Evolutionary conservation across 371 early-diverging fungal genomes (phyloP).

Genomic region (Mucor piriformis): DNA sequence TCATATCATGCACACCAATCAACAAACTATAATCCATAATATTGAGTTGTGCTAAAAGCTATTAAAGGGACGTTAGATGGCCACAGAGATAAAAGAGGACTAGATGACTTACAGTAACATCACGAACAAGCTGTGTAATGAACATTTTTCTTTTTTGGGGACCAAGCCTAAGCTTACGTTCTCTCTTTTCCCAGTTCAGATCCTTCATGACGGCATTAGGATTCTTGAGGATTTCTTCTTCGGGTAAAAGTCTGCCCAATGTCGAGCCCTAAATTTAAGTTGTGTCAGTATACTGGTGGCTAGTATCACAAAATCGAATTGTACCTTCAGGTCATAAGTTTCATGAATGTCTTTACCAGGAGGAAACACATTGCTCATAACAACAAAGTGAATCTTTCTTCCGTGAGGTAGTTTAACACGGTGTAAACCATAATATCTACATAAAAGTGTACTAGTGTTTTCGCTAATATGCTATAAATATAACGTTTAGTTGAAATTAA

Average conservation of each 20-base stretch:
- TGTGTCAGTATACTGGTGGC: no score
- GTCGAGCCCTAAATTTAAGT: constrained; percentile 60
- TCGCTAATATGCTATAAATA: constrained; percentile 75
- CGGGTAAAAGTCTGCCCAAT: constrained; percentile 80
- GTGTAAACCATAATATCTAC: constrained; percentile 94
- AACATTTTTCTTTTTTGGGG: constrained; percentile 82
- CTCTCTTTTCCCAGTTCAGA: constrained; percentile 86
- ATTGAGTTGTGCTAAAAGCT: constrained; percentile 85
- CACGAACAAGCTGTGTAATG: constrained; percentile 84
- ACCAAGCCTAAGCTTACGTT: constrained; percentile 81
- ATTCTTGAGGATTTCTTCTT: constrained; percentile 76
- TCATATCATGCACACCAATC: constrained; percentile 88
- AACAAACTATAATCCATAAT: constrained; percentile 91
- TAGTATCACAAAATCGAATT: not conserved
- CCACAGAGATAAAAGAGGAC: constrained; percentile 22
- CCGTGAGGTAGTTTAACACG: constrained; percentile 93
- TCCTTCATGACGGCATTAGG: constrained; percentile 94
- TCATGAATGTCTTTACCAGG: constrained; percentile 96
- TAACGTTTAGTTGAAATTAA: not conserved
- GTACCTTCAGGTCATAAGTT: constrained; percentile 92
- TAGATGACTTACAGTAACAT: constrained; percentile 63
- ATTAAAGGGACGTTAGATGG: constrained; percentile 36
- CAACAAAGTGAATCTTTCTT: constrained; percentile 96
- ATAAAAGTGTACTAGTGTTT: constrained; percentile 91
- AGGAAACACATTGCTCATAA: constrained; percentile 98